Base-by-base conservation (phyloP, 768 basidiomycete genomes). In the Lenzites betulinus region DNA sequence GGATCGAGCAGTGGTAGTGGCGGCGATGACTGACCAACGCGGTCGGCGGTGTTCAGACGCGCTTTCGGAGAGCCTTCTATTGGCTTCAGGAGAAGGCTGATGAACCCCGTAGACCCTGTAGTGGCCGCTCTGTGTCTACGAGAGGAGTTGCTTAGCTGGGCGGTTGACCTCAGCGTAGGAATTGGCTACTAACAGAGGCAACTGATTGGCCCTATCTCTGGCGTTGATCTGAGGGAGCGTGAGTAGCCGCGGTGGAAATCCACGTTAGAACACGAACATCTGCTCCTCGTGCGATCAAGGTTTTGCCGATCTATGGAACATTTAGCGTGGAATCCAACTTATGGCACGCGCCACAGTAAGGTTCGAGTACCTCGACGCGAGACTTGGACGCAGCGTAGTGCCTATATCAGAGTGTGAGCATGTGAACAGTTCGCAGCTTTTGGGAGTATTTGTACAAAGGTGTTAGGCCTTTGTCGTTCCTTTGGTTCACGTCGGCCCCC, bases 341-440 rank as follows among this genome's bases (percentile, higher is more conserved):
- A 35, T 46, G 33, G 18, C 18, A 50, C 18, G 38, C 18, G 30
- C 12, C 12, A 30, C 25, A 16, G 23, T 18, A 28, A n/a, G 22
- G 36, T 4, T 22, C 8, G 49, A 70, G 56, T 69, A 91, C 93
- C 69, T 93, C 90, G 63, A 93, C 83, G 44, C 87, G 89, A 57
- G 93, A 89, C 73, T 95, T 95, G 30, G 93, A 96, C 46, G 93
- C 94, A 28, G 93, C 93, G 69, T 96, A 96, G 74, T 95, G 93
- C 67, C 93, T 96, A 58, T 6, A 39, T 44, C 49, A 62, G 56
- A 63, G 64, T 39, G 51, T 54, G 33, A 60, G 60, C 43, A 33
- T 33, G 11, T 33, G 11, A 4, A 49, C 71, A 30, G 58, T 49
- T 51, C 41, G 9, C 3, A 54, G 25, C 50, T 33, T 12, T 36